phyloP scores from a whole-genome alignment of 805 yeast species.

The Dipodascopsis uninucleata region DNA sequence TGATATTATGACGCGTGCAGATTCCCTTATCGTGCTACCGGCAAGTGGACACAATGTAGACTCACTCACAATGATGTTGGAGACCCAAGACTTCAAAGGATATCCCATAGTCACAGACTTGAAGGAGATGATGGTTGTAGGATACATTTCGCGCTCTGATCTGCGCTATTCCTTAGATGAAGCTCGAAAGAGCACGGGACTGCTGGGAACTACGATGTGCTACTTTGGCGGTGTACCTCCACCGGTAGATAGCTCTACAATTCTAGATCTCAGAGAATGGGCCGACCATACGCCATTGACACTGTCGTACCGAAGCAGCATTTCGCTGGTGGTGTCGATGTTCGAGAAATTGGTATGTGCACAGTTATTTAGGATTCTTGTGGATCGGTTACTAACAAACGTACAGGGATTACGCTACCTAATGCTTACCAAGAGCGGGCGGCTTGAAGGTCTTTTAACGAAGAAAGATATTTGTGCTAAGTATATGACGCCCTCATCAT shows the following conservation, averaged over 20 bases:
- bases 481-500: no score
- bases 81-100: slow-evolving; percentile 36
- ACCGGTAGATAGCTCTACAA: slow-evolving; percentile 11
- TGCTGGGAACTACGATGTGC: slow-evolving; percentile 13
- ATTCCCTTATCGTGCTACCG: slow-evolving; percentile 36
- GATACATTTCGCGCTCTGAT: slow-evolving; percentile 44
- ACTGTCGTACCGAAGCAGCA: slow-evolving; percentile 35
- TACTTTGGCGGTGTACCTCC: slow-evolving; percentile 16
- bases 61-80: slow-evolving; percentile 33
- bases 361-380: background rate
- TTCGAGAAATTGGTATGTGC: slow-evolving; percentile 37
- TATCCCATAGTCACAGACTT: slow-evolving; percentile 45
- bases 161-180: slow-evolving; percentile 36
- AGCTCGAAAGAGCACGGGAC: slow-evolving; percentile 12
- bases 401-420: slow-evolving; percentile 36
- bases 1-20: slow-evolving; percentile 39
- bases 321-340: slow-evolving; percentile 40
- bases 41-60: slow-evolving; percentile 34
- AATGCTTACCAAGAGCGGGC: slow-evolving; percentile 34
- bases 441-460: slow-evolving; percentile 40
- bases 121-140: slow-evolving; percentile 39
- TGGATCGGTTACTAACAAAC: background rate
- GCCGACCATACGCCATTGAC: slow-evolving; percentile 34
- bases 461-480: slow-evolving; percentile 36
- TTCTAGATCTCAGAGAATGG: slow-evolving; percentile 26